These are phyloP conservation scores for Globisporangium yorkense DNA, from an alignment of 352 stramenopile species.

Conservation along the genomic window DNA sequence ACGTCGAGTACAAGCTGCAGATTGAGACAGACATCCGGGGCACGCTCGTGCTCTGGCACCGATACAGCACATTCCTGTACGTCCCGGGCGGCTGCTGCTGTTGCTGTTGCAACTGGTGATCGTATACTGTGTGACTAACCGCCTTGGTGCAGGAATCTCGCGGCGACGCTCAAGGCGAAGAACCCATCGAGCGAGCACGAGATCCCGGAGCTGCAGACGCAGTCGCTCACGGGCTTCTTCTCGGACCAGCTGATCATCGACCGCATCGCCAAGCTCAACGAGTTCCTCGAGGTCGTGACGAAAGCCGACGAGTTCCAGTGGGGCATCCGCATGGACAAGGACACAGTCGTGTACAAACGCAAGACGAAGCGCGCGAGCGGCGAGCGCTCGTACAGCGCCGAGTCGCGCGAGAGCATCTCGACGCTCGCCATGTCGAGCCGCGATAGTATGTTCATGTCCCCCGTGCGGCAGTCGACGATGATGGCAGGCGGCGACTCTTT, in stretches of 20 bases:
- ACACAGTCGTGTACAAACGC: conserved; percentile 87
- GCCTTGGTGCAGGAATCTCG: conserved; percentile 41
- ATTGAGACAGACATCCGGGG: conserved; percentile 85
- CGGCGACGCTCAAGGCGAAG: conserved; percentile 75
- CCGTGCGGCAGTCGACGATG: conserved; percentile 65
- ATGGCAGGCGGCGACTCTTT: conserved; percentile 25
- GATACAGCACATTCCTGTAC: conserved; percentile 86
- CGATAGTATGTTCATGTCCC: conserved; percentile 72
- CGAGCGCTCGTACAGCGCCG: conserved; percentile 59
- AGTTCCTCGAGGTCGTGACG: conserved; percentile 82
- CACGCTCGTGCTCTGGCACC: conserved; percentile 83
- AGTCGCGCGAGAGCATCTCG: conserved; percentile 73
- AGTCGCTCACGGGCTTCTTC: conserved; percentile 78
- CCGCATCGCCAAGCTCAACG: conserved; percentile 81
- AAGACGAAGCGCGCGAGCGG: conserved; percentile 61
- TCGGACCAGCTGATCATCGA: conserved; percentile 84
- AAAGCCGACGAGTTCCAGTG: conserved; percentile 85
- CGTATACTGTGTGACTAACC: no score
- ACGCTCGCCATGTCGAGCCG: conserved; percentile 66
- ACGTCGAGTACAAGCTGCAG: conserved; percentile 86
- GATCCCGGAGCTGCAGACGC: conserved; percentile 78
- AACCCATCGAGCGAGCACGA: conserved; percentile 67
- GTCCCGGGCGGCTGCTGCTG: conserved; percentile 8
- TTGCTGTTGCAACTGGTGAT: no score
- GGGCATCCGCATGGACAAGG: conserved; percentile 88